Evolutionary conservation across 768 basidiomycete genomes (phyloP), one percentile per base, ranked within the genome.

Genomic region (Plicaturopsis crispa): DNA sequence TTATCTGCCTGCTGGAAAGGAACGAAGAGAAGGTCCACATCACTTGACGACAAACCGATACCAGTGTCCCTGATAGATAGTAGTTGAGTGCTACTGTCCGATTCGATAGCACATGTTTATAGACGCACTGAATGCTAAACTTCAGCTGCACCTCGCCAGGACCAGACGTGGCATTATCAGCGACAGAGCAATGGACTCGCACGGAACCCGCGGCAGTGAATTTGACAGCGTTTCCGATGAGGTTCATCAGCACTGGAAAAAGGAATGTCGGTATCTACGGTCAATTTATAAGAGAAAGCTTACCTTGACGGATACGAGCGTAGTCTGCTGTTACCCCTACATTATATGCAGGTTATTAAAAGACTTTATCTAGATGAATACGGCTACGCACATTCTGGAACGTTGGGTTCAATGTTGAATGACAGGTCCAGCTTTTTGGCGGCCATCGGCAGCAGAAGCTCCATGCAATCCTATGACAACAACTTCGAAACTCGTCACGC

Each of bases 1-100:
- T 80, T 84, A 62, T 84, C 84, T 7, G 81, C 82, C 57, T 86
- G 84, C 46, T 80, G 79, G 47, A 86, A 86, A 6, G 83, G 83
- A 14, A 79, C 73, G 46, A 84, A 86, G 3, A 86, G 58, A 6
- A 75, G 64, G 34, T 79, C 77, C 3, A 79, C 73, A 43, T 84
- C 82, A 42, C 70, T 76, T 5, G 73, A 63, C 5, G 79, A 72
- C 38, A 86, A 57, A 1, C 83, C 82, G 30, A 84, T 84, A 3
- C 84, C 83, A 4, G 80, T 80, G 51, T 86, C 84, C 50, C 77
- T 81, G 44, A 17, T 33, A 31, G 24, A 37, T 37, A 36, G 33
- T 6, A 21, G 19, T 24, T 24, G 17, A 33, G n/a, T n/a, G n/a
- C n/a, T n/a, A n/a, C 22, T n/a, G n/a, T n/a, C n/a, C n/a, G n/a